These are phyloP conservation scores for Tympanopsis confertula DNA, from an alignment of 2,329 filamentous ascomycete species.

Conservation along the genomic window DNA sequence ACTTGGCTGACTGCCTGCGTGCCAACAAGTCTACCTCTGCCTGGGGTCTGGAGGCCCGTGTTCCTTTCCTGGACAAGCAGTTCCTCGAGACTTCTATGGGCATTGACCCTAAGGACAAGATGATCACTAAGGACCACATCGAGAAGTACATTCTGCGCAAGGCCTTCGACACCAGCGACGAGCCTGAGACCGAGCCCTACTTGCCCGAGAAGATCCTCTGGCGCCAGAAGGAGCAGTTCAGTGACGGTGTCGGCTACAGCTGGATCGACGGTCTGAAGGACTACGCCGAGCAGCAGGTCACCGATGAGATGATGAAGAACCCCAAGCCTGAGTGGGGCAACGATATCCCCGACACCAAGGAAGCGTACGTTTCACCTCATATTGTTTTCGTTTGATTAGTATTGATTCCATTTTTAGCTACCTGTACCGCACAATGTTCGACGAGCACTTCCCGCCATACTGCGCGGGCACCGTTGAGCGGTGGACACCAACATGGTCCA, in stretches of 20 bases:
- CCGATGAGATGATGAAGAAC: slow-evolving; percentile 97
- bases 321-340: slow-evolving; percentile 90
- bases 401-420: slow-evolving; percentile 40
- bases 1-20: slow-evolving; percentile 88
- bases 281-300: slow-evolving; percentile 76
- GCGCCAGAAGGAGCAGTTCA: slow-evolving; percentile 99
- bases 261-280: slow-evolving; percentile 99
- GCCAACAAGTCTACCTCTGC: slow-evolving; percentile 99
- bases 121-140: slow-evolving; percentile 80
- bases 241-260: slow-evolving; percentile 93
- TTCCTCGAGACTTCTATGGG: slow-evolving; percentile 90
- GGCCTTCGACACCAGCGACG: slow-evolving; percentile 86
- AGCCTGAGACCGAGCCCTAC: slow-evolving; percentile 72
- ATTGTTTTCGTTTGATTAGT: neutral
- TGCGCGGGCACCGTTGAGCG: slow-evolving; percentile 90
- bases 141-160: slow-evolving; percentile 98
- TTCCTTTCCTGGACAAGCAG: slow-evolving; percentile 94
- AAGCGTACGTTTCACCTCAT: slow-evolving; percentile 52
- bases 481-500: slow-evolving; percentile 95
- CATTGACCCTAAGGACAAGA: slow-evolving; percentile 88
- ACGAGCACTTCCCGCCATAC: slow-evolving; percentile 89
- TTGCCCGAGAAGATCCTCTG: slow-evolving; percentile 93
- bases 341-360: slow-evolving; percentile 91
- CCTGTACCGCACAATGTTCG: slow-evolving; percentile 98
- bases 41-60: slow-evolving; percentile 94